phyloP scores from a whole-genome alignment of 176 grass and related monocot species.

The Pontederia paniculata region DNA sequence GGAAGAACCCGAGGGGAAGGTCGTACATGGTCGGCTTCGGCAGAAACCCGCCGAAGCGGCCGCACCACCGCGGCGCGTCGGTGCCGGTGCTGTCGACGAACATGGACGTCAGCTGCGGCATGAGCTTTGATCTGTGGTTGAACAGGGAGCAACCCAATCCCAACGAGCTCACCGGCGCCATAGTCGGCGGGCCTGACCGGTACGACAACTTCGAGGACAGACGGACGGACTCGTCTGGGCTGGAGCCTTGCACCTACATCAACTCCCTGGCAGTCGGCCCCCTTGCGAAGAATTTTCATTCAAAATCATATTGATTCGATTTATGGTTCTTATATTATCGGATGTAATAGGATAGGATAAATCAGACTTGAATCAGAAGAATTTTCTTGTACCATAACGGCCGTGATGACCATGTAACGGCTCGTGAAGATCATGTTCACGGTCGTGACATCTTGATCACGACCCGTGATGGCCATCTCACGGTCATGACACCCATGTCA shows the following conservation, averaged over 20 bases:
- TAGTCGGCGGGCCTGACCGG: conserved; percentile 69
- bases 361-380: too few relatives aligned
- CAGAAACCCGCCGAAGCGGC: conserved; percentile 44
- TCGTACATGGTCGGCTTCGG: conserved; percentile 90
- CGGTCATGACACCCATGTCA: too few relatives aligned
- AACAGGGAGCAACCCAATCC: conserved; percentile 44
- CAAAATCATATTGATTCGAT: too few relatives aligned
- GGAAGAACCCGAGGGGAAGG: conserved; percentile 50
- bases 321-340: too few relatives aligned
- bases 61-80: conserved; percentile 75
- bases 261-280: conserved; percentile 84
- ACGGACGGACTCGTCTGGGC: conserved; percentile 33
- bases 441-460: too few relatives aligned
- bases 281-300: too few relatives aligned
- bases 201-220: conserved; percentile 60
- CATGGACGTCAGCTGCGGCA: conserved; percentile 35
- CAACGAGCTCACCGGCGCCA: conserved; percentile 82
- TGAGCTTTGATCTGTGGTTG: conserved; percentile 74
- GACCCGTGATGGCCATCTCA: too few relatives aligned
- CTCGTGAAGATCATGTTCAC: too few relatives aligned
- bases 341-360: too few relatives aligned
- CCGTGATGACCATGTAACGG: too few relatives aligned
- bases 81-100: conserved; percentile 33
- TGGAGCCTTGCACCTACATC: conserved; percentile 81
- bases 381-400: too few relatives aligned